phyloP scores from a whole-genome alignment of 371 early-diverging fungal species.

The Syncephalastrum monosporum region DNA sequence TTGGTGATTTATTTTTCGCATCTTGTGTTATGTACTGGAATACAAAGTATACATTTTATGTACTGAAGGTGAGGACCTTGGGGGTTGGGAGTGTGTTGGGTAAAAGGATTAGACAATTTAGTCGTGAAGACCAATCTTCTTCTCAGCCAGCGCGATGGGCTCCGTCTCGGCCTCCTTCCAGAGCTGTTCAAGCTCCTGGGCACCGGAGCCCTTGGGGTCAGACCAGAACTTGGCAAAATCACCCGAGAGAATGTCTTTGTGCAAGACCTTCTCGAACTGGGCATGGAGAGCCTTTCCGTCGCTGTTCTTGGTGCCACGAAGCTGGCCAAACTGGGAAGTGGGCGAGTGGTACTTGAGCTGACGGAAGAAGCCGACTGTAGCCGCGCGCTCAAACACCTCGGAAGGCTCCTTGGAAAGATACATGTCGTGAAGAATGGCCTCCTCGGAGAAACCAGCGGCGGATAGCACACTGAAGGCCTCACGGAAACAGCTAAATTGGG shows the following conservation, averaged over 20 bases:
- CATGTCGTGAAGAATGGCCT: conserved; percentile 30
- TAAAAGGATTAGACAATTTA: conserved; percentile 1
- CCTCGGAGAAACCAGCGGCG: conserved; percentile 29
- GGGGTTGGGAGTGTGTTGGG: background rate
- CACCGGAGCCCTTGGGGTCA: conserved; percentile 16
- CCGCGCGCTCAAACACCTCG: conserved; percentile 29
- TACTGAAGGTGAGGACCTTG: background rate
- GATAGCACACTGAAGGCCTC: conserved; percentile 23
- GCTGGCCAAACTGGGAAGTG: conserved; percentile 30
- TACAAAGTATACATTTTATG: conserved; percentile 3
- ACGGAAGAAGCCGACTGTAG: conserved; percentile 28
- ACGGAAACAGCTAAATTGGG: conserved; percentile 14
- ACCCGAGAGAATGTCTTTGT: conserved; percentile 29
- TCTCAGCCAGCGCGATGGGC: conserved; percentile 26
- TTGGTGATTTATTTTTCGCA: no score
- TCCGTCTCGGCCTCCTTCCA: conserved; percentile 24
- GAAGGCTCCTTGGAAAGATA: conserved; percentile 29
- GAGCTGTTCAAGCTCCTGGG: conserved; percentile 20
- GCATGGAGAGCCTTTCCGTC: conserved; percentile 15
- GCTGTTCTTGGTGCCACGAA: conserved; percentile 28
- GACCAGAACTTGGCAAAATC: conserved; percentile 30
- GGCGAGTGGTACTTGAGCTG: conserved; percentile 30
- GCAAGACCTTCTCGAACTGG: conserved; percentile 27
- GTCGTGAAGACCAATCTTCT: conserved; percentile 20
- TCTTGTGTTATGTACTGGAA: no score